Base-by-base conservation (phyloP, 306 rosid species). In the Begonia peltatifolia region DNA sequence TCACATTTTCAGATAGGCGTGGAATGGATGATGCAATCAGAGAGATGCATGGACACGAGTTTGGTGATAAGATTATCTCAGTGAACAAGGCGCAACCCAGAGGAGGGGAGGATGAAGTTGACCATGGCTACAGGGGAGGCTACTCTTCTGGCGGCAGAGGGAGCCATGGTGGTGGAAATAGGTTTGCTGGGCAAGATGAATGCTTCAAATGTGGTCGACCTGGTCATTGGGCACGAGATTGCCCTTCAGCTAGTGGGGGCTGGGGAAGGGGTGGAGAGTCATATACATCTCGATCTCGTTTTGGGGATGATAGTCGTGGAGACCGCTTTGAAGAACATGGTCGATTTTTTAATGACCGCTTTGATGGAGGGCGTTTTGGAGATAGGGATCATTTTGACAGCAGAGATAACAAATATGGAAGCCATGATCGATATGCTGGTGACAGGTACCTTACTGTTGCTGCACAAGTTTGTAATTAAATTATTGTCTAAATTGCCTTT, bases 181-280 rank as follows among this genome's bases (percentile, higher is more conserved):
- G 93, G 79, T 55, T 78, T 49, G 54, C 72, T 16, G 88, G 95
- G 47, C 95, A 81, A 71, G 93, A 92, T 75, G 96, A 90, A 56
- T 83, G 96, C 78, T 92, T 86, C 70, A 86, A 83, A 64, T 92
- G 95, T 65, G 96, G 99, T 41, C 94, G 92, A 54, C 77, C 94
- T 15, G 99, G 99, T 48, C 99, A 92, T 35, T 92, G 96, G 99
- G 99, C 96, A 20, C 76, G 94, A 56, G 99, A 92, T 59, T 92
- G 96, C 57, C 86, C 99, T 57, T 76, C 69, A 56, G 74, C 74
- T 0, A 77, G 86, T 23, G 92, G 93, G 42, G 84, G 78, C 38
- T 79, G 80, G 25, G 87, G 94, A 64, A 58, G 87, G 14, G 80
- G 82, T 56, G 78, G 82, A 44, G 71, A 79, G 49, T 75, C 95